phyloP scores from a whole-genome alignment of 1,284 basidiomycete genomes.

The Trametes versicolor region DNA sequence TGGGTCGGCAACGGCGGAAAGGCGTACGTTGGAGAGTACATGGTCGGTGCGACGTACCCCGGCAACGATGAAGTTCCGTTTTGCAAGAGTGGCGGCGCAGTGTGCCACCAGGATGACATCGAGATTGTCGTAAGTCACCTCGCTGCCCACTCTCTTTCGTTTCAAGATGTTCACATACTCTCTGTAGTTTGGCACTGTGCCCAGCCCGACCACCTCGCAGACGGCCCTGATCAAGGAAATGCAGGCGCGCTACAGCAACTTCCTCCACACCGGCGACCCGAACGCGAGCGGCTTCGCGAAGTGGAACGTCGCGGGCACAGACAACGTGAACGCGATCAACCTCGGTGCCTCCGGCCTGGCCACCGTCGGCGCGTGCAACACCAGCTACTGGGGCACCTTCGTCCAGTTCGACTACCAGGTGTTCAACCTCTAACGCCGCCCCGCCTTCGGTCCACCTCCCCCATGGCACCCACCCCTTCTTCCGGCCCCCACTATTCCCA shows the following conservation, averaged over 20 bases:
- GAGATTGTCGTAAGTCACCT: conserved; percentile 65
- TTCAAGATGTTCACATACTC: not conserved
- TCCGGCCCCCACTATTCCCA: conserved; percentile 19
- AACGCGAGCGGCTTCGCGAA: conserved; percentile 55
- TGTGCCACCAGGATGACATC: conserved; percentile 83
- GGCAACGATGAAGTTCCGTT: conserved; percentile 63
- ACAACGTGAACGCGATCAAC: conserved; percentile 60
- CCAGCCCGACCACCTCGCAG: conserved; percentile 65
- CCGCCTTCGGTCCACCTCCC: not conserved
- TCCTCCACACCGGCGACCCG: conserved; percentile 67
- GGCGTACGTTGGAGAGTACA: conserved; percentile 76
- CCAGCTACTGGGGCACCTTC: conserved; percentile 69
- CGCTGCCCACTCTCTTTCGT: conserved; percentile 5
- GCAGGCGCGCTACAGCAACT: conserved; percentile 74
- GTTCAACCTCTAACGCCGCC: conserved; percentile 53
- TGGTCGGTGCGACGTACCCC: conserved; percentile 74
- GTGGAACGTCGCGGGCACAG: conserved; percentile 62
- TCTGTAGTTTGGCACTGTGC: conserved; percentile 71
- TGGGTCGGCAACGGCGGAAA: conserved; percentile 73
- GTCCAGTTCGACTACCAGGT: conserved; percentile 79
- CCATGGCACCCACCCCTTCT: conserved; percentile 27
- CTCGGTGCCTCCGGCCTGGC: conserved; percentile 65
- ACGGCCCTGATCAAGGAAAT: conserved; percentile 67
- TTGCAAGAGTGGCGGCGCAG: conserved; percentile 62
- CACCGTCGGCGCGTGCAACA: conserved; percentile 64